Conservation (phyloP, 2,329 filamentous ascomycete genomes). For the Canariomyces notabilis region DNA sequence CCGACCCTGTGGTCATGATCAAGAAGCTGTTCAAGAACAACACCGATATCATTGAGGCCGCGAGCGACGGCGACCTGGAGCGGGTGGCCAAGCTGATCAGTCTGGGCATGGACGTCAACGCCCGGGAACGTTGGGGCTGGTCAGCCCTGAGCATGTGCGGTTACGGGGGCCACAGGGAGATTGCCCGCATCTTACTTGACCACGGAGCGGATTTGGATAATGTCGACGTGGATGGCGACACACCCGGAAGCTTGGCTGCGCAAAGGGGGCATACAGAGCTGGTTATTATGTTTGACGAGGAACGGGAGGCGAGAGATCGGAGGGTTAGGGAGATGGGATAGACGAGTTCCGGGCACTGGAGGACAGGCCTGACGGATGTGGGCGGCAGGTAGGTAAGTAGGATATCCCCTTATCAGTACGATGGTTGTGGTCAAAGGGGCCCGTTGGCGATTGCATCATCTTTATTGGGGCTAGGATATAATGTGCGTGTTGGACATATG, state of each 20-base stretch:
- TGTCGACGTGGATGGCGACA: conserved; percentile 27
- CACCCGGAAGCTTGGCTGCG: conserved; percentile 24
- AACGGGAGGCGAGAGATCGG: conserved; percentile 7
- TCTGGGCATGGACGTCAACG: conserved; percentile 28
- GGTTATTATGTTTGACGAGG: conserved; percentile 26
- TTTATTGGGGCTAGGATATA: too few relatives aligned
- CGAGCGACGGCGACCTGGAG: conserved; percentile 26
- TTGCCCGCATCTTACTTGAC: conserved; percentile 25
- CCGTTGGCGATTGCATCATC: too few relatives aligned
- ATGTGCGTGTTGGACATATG: too few relatives aligned
- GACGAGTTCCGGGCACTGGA: too few relatives aligned
- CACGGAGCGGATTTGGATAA: conserved; percentile 26
- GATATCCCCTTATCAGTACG: too few relatives aligned
- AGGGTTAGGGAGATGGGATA: conserved; percentile 1
- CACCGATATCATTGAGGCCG: conserved; percentile 27
- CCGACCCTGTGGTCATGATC: conserved; percentile 15
- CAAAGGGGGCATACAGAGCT: conserved; percentile 27
- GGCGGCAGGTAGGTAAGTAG: too few relatives aligned
- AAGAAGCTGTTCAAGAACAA: conserved; percentile 27
- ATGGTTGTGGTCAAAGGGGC: too few relatives aligned
- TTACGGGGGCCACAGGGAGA: conserved; percentile 13
- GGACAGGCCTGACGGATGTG: too few relatives aligned
- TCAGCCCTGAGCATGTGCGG: not conserved
- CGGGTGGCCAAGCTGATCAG: conserved; percentile 25
- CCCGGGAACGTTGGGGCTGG: conserved; percentile 25